phyloP scores from a whole-genome alignment of 495 filamentous ascomycete species.

The Neurospora sp. region DNA sequence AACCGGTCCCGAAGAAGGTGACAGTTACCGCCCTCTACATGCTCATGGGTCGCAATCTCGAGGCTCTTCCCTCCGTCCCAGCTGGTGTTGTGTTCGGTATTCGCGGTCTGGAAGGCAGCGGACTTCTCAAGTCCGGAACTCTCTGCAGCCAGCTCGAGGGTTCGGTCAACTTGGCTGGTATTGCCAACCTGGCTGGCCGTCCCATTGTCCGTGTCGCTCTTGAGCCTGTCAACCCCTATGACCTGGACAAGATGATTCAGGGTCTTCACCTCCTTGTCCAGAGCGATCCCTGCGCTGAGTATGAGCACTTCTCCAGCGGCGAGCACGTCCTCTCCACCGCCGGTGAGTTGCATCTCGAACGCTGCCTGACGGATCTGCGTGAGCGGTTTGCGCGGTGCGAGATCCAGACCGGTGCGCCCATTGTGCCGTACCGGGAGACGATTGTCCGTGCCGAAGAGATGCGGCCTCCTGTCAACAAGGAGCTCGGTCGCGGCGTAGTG shows the following conservation, averaged over 20 bases:
- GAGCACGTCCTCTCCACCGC: constrained; percentile 95
- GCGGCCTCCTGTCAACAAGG: constrained; percentile 76
- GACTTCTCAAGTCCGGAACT: constrained; percentile 85
- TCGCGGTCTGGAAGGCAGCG: constrained; percentile 74
- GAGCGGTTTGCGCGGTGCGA: constrained; percentile 93
- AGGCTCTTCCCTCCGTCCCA: constrained; percentile 72
- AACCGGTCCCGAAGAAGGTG: constrained; percentile 71
- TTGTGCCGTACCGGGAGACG: constrained; percentile 91
- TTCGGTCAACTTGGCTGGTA: constrained; percentile 83
- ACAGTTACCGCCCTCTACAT: constrained; percentile 86
- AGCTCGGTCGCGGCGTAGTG: constrained; percentile 77
- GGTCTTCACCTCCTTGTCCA: constrained; percentile 84
- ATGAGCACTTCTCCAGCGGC: constrained; percentile 84
- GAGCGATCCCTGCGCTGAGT: constrained; percentile 91
- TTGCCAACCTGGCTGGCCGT: constrained; percentile 57
- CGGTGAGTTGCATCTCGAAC: constrained; percentile 88
- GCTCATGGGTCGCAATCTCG: constrained; percentile 86
- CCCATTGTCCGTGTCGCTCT: constrained; percentile 94
- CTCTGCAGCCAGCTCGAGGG: constrained; percentile 83
- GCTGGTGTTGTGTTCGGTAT: constrained; percentile 97
- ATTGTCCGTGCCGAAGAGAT: constrained; percentile 83
- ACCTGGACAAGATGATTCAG: constrained; percentile 86
- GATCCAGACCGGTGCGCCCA: constrained; percentile 86
- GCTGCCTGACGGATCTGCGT: constrained; percentile 85
- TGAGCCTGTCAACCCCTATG: constrained; percentile 77